Conservation (phyloP, 225 moss, liverwort and hornwort genomes). For the Pseudisothecium myosuroides region DNA sequence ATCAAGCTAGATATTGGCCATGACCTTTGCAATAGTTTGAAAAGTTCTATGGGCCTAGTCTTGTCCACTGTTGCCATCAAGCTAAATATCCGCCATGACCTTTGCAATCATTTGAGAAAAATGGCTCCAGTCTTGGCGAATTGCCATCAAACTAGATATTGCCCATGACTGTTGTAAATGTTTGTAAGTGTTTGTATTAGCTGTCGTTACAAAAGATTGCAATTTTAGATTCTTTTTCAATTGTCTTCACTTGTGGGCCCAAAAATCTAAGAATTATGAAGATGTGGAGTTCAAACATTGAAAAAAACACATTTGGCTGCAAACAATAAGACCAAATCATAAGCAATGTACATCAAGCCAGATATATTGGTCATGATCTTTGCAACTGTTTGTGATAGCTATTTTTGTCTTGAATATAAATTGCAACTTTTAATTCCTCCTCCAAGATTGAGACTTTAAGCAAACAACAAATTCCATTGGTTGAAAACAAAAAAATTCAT, state of each 20-base stretch:
- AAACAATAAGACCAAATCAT: not conserved
- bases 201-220: not conserved
- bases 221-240: not conserved
- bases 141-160: not conserved
- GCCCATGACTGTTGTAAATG: not conserved
- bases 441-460: not conserved
- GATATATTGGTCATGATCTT: not conserved
- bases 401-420: not conserved
- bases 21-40: too few species aligned
- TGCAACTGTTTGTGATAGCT: not conserved
- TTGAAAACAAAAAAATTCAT: not conserved
- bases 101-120: too few species aligned
- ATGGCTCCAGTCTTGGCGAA: fast-evolving
- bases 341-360: not conserved
- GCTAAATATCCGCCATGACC: too few species aligned
- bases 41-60: too few species aligned
- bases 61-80: not conserved
- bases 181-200: not conserved
- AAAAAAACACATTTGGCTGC: not conserved
- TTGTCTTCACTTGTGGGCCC: fast-evolving
- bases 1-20: not conserved
- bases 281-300: not conserved
- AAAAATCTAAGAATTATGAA: not conserved
- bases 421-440: not conserved
- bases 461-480: too few species aligned